Base-by-base conservation (phyloP, 2,329 filamentous ascomycete genomes). In the Neoscytalidium dimidiatum region DNA sequence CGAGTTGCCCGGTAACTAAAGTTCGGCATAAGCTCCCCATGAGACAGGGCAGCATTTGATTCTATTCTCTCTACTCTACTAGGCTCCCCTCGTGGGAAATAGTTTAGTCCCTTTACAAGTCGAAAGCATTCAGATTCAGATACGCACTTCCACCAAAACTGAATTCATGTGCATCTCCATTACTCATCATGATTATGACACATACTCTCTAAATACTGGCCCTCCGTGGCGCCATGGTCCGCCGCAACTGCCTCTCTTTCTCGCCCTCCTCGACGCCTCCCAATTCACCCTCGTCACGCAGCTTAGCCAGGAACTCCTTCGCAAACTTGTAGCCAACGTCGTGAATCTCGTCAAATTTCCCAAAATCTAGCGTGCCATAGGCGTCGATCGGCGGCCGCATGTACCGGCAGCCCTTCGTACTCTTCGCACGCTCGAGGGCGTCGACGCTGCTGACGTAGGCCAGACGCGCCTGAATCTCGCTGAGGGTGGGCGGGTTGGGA, bases 321-420 rank as follows among this genome's bases (percentile, higher is more conserved):
- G 93, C 95, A 73, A 89, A 99, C 63, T 86, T 84, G 78, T 97
- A 96, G 1, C 95, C 96, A 11, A 97, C 85, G 70, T 90, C 85
- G 73, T 96, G 97, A 62, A 99, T 94, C 83, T 99, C 96, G 72
- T 98, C 94, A 77, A 99, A 99, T 77, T 96, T 97, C 67, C 89
- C 92, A 81, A 99, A 99, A 66, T 99, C 95, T 31, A 99, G 82
- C 1, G 95, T 99, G 4, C 94, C 95, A 71, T 97, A 99, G 1
- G 87, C 85, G 73, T 98, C 95, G 68, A 99, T 91, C 0, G 95
- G 95, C 4, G 96, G 96, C 0, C 95, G 87, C 92, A 99, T 96
- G 77, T 99, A 99, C 61, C 96, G 84, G 77, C 94, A 98, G 0
- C 95, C 95, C 0, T 92, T 88, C 73, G 91, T 94, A 4, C 85